A percentile compares a stretch with the other conserved stretches of the same genome.
phyloP scores from a whole-genome alignment of 345 rosid species.

The Anacardium occidentale region DNA sequence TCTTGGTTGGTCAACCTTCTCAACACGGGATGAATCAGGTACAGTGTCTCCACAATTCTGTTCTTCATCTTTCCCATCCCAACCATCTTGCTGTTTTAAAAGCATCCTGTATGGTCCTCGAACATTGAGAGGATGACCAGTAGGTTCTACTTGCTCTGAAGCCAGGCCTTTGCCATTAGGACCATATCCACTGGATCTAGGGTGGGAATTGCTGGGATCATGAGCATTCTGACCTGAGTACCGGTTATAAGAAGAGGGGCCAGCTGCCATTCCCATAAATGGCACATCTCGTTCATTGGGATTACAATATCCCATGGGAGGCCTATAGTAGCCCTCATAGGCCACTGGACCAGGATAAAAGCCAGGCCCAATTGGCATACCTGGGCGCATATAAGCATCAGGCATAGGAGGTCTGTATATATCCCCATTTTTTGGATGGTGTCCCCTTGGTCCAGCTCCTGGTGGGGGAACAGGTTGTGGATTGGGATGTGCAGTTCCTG shows the following conservation, averaged over 20 bases:
- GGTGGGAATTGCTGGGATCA: constrained; percentile 46
- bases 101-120: constrained; percentile 69
- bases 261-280: constrained; percentile 68
- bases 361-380: constrained; percentile 88
- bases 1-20: constrained; percentile 40
- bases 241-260: constrained; percentile 53
- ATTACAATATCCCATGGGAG: constrained; percentile 74
- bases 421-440: constrained; percentile 63
- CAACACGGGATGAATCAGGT: constrained; percentile 30
- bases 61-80: constrained; percentile 55
- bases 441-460: constrained; percentile 73
- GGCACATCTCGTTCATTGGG: constrained; percentile 71
- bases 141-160: constrained; percentile 50
- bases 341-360: constrained; percentile 77
- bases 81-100: constrained; percentile 69
- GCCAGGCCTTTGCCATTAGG: constrained; percentile 39
- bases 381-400: constrained; percentile 68
- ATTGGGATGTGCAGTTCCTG: constrained; percentile 48
- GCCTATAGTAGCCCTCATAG: constrained; percentile 77
- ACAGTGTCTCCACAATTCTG: constrained; percentile 46
- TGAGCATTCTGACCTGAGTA: constrained; percentile 55
- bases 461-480: constrained; percentile 58
- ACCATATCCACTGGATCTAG: constrained; percentile 60
- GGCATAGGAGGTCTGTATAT: constrained; percentile 80
- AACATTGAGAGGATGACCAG: constrained; percentile 49